Evolutionary conservation across 164 flowering plant species (phyloP), one percentile per base, ranked within the genome.

Genomic region (Macadamia tetraphylla): DNA sequence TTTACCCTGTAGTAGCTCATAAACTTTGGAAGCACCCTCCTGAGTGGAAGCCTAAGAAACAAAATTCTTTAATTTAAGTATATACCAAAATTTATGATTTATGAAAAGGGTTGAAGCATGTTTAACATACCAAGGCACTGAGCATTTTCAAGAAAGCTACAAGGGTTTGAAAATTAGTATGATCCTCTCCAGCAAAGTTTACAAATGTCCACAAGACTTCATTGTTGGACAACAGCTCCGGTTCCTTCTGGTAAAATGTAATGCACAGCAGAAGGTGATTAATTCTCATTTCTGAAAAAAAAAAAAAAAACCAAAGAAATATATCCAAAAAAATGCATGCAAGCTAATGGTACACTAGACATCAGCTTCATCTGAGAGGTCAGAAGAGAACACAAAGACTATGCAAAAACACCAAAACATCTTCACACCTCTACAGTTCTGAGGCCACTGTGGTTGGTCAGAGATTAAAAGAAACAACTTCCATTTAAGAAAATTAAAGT

Each of bases 131-230:
- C 92, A 95, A 81, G 68, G 97, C 81, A 73, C 94, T 75, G 48
- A 92, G 86, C 97, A 95, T 82, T 67, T 86, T 86, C 81, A 95
- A 78, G 86, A 95, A 95, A 66, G 98, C 97, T 72, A 87, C 98
- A 40, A 95, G 89, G 0, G 97, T 95, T 53, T 88, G 89, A 75
- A 87, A 81, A 76, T 90, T 95, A 13, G 89, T 87, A 78, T 92
- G 98, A 79, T 90, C 98, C 75, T 95, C 99, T 67, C 99, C 99
- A 72, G 99, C 91, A 84, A 89, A 92, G 79, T 82, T 88, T 40
- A 89, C 91, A 78, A 95, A 92, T 18, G 96, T 95, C 99, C 98
- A 95, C 77, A 95, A 65, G 14, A 87, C 98, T 72, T 95, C 99
- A 78, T 92, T 95, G 65, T 90, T 94, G 70, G 94, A 86, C 77